A percentile compares a stretch with the other conserved stretches of the same genome.
Conservation (phyloP, 106 monocot genomes). For the Platanthera zijinensis region DNA sequence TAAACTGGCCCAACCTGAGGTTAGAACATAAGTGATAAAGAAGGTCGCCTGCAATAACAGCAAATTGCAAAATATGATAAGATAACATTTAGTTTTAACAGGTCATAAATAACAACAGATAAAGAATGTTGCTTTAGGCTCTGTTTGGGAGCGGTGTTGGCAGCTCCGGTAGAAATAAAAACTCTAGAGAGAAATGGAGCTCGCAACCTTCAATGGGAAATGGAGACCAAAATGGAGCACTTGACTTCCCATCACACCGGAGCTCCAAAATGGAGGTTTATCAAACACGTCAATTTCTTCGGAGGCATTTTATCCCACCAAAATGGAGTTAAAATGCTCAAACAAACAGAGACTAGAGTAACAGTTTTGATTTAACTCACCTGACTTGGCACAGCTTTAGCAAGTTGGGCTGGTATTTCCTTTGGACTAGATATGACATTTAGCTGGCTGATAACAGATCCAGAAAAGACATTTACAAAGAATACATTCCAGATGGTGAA, state of each 20-base stretch:
- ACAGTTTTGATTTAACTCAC: slow-evolving; percentile 23
- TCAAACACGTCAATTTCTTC: too few relatives aligned
- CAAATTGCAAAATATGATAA: slow-evolving; percentile 4
- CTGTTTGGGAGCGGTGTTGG: too few relatives aligned
- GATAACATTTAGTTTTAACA: background rate
- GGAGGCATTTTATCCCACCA: too few relatives aligned
- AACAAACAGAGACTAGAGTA: background rate
- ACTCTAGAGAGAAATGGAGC: too few relatives aligned
- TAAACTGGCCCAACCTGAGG: slow-evolving; percentile 97
- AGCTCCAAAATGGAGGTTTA: too few relatives aligned
- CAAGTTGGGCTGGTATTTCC: slow-evolving; percentile 68
- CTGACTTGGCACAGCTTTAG: slow-evolving; percentile 87
- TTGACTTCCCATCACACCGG: too few relatives aligned
- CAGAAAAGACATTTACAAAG: slow-evolving; percentile 90
- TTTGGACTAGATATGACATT: slow-evolving; percentile 72
- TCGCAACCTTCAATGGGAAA: too few relatives aligned
- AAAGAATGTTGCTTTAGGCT: too few relatives aligned
- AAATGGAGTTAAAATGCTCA: too few relatives aligned
- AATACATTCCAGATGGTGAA: slow-evolving; percentile 97
- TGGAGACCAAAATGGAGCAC: too few relatives aligned
- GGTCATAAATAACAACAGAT: background rate
- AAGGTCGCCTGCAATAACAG: slow-evolving; percentile 77
- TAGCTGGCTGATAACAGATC: slow-evolving; percentile 73
- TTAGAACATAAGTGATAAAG: slow-evolving; percentile 93
- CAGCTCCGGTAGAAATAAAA: too few relatives aligned